Evolutionary conservation across 176 grass and related monocot species (phyloP).

Genomic region (Carex myosuroides): DNA sequence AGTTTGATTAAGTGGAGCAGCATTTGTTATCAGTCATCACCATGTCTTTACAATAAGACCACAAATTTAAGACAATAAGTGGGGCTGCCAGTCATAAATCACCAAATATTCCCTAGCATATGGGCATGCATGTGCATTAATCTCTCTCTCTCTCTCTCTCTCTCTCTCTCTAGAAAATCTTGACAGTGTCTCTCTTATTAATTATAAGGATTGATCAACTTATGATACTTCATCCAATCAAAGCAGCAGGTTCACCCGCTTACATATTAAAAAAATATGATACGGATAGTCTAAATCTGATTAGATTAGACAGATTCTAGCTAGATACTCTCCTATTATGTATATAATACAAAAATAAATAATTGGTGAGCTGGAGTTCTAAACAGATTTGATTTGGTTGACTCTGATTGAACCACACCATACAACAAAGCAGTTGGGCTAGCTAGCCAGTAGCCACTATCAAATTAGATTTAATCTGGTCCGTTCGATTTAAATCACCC

Average conservation of each 20-base stretch:
- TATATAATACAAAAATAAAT: background rate
- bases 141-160: background rate
- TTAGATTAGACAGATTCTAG: background rate
- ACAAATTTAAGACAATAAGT: background rate
- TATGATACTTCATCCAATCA: background rate
- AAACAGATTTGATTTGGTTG: background rate
- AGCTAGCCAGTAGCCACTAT: background rate
- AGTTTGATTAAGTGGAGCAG: background rate
- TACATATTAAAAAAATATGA: background rate
- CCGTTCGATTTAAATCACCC: background rate
- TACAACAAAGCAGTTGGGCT: background rate
- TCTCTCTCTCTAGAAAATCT: background rate
- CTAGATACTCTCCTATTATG: background rate
- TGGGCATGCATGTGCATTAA: background rate
- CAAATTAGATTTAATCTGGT: background rate
- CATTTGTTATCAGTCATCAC: background rate
- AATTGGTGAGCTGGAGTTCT: background rate
- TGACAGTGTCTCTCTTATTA: background rate
- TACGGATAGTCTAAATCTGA: background rate
- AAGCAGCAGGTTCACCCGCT: background rate
- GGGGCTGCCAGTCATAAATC: background rate
- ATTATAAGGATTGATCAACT: background rate
- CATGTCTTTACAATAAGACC: background rate
- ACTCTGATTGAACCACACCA: background rate
- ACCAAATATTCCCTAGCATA: background rate